Percentiles rank a stretch among this genome's conserved stretches.
These are phyloP conservation scores for Gyrodon lividus DNA, from an alignment of 768 basidiomycete genomes.

Conservation along the genomic window DNA sequence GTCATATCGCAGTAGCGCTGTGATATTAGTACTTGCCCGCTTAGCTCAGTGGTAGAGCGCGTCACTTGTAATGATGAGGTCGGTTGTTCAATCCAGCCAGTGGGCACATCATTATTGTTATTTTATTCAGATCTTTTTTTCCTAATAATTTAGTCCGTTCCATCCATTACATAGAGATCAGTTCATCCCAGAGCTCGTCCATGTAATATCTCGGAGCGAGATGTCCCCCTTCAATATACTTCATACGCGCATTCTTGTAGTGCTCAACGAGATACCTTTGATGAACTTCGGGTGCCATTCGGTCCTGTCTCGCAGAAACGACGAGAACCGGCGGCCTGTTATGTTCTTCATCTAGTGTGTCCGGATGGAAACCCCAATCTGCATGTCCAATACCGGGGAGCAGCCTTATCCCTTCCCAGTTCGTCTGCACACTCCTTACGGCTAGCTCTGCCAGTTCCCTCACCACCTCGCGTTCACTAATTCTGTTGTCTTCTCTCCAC, in stretches of 20 bases:
- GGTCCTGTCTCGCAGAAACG: background rate
- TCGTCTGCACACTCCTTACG: background rate
- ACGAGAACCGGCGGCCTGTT: background rate
- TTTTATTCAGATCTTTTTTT: background rate
- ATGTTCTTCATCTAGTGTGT: background rate
- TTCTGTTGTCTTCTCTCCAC: background rate
- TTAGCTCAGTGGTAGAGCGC: constrained; percentile 49
- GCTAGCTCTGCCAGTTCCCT: background rate
- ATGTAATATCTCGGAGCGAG: background rate
- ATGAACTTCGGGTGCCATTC: background rate
- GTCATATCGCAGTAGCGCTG: no score
- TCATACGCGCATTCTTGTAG: background rate
- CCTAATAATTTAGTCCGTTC: no score
- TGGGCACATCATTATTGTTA: constrained; percentile 28
- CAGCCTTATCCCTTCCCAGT: background rate
- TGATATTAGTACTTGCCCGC: constrained; percentile 20
- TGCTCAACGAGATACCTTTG: background rate
- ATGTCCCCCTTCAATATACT: background rate
- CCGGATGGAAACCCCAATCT: background rate
- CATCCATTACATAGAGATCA: background rate
- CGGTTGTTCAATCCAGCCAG: constrained; percentile 47
- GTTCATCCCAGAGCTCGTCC: background rate
- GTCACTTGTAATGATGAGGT: constrained; percentile 46
- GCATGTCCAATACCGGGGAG: background rate
- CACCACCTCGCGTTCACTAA: background rate